Conservation (phyloP, 2,329 filamentous ascomycete genomes). For the Rutstroemia sp. region DNA sequence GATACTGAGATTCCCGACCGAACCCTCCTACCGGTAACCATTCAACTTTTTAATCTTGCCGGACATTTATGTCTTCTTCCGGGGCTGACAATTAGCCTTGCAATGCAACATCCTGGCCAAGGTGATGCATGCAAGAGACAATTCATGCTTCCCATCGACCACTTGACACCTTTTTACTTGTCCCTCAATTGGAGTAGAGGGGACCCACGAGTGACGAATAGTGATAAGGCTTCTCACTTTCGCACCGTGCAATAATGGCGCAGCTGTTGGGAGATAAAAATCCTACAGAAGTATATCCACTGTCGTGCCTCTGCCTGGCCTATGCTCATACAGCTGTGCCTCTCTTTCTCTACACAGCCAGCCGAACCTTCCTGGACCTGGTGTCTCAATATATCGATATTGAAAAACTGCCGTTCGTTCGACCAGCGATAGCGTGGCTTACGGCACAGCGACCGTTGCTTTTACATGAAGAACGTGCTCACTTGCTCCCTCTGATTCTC, state of each 20-base stretch:
- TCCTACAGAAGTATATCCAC: constrained; percentile 1
- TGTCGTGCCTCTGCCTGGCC: neutral
- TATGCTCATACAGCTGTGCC: neutral
- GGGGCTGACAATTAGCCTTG: constrained; percentile 1
- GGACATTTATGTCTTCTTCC: neutral
- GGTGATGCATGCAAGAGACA: constrained; percentile 3
- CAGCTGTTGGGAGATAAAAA: neutral
- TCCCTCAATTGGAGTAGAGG: neutral
- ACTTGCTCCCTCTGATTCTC: neutral
- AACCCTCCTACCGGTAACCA: constrained; percentile 8
- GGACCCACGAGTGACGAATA: neutral
- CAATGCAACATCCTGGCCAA: neutral
- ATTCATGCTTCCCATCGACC: neutral
- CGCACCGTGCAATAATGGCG: neutral
- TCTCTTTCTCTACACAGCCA: neutral
- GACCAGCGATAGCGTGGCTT: constrained; percentile 6
- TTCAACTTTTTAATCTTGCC: neutral
- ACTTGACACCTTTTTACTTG: no score
- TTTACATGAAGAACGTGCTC: neutral
- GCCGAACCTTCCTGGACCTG: neutral
- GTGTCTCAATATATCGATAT: constrained; percentile 5
- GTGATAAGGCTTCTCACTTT: neutral
- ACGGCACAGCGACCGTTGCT: constrained; percentile 5
- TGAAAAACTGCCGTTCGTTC: constrained; percentile 2
- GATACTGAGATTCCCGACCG: constrained; percentile 9